A percentile compares a stretch with the other conserved stretches of the same genome.
Evolutionary conservation across 2,329 filamentous ascomycete species (phyloP).

Genomic region (Xylaria sp.): DNA sequence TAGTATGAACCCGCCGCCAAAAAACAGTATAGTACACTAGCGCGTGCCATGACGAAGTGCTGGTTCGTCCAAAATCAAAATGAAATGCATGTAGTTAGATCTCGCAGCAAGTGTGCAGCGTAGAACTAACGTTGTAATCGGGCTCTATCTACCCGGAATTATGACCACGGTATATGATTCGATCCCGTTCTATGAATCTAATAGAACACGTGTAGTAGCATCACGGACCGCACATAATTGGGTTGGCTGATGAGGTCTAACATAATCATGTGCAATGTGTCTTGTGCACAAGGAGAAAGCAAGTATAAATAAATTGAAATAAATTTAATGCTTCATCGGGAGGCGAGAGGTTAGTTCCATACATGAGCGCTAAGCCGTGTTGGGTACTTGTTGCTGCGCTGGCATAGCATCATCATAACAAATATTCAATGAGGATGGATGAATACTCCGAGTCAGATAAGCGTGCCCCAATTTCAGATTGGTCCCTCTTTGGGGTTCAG

Average conservation of each 20-base stretch:
- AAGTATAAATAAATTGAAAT: constrained; percentile 4
- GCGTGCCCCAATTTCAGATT: constrained; percentile 47
- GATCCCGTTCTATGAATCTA: background rate
- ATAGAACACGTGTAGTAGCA: background rate
- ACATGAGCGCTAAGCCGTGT: constrained; percentile 41
- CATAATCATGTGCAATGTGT: background rate
- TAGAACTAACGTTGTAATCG: constrained; percentile 14
- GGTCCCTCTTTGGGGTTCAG: constrained; percentile 23
- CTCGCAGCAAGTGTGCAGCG: constrained; percentile 25
- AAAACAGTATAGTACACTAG: constrained; percentile 9
- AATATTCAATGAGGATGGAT: constrained; percentile 41
- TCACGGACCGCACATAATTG: background rate
- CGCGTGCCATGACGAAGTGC: constrained; percentile 15
- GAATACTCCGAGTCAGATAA: constrained; percentile 51
- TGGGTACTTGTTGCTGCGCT: constrained; percentile 44
- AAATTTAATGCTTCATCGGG: constrained; percentile 15
- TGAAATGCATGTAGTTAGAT: constrained; percentile 29
- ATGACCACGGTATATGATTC: background rate
- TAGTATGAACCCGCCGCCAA: constrained; percentile 23
- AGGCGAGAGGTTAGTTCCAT: background rate
- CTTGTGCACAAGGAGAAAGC: background rate
- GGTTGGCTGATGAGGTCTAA: background rate
- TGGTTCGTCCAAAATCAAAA: constrained; percentile 28
- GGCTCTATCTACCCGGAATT: background rate
- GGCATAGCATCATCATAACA: constrained; percentile 37